phyloP scores from a whole-genome alignment of 176 grass and related monocot genomes.

The Tillandsia leiboldiana region DNA sequence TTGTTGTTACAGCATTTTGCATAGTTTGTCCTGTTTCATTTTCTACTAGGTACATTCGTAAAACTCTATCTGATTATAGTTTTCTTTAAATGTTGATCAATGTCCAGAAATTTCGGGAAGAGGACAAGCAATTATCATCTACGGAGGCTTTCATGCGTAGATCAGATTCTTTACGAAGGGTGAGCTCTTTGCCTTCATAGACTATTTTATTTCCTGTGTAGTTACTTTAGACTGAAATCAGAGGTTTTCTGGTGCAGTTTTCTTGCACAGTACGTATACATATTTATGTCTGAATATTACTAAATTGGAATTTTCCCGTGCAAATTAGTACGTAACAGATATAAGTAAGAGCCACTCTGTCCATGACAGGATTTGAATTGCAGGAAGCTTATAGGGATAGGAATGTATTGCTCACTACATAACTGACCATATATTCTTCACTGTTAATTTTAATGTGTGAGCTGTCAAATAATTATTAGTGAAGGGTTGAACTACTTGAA shows the following conservation, averaged over 20 bases:
- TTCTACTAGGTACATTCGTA: not conserved
- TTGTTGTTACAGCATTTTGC: conserved; percentile 7
- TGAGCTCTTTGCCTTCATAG: conserved; percentile 15
- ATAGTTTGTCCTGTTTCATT: not conserved
- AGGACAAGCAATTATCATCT: conserved; percentile 58
- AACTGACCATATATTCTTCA: not conserved
- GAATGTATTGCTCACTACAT: not conserved
- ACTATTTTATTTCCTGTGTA: not conserved
- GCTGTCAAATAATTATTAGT: not conserved
- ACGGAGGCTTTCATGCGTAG: conserved; percentile 85
- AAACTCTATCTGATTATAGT: conserved; percentile 6
- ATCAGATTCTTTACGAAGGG: conserved; percentile 76
- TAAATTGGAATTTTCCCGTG: not conserved
- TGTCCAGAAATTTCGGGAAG: conserved; percentile 96
- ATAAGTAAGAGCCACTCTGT: not conserved
- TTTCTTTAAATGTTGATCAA: conserved; percentile 1
- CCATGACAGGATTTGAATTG: not conserved
- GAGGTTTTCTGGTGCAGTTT: not conserved
- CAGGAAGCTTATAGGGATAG: not conserved
- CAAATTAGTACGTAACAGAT: not conserved
- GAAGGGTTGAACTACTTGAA: not conserved
- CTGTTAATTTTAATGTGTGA: not conserved
- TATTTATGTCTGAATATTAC: not conserved
- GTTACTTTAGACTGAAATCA: not conserved
- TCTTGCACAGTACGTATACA: not conserved